Conservation (phyloP, 345 rosid genomes). For the Alliaria petiolata region DNA sequence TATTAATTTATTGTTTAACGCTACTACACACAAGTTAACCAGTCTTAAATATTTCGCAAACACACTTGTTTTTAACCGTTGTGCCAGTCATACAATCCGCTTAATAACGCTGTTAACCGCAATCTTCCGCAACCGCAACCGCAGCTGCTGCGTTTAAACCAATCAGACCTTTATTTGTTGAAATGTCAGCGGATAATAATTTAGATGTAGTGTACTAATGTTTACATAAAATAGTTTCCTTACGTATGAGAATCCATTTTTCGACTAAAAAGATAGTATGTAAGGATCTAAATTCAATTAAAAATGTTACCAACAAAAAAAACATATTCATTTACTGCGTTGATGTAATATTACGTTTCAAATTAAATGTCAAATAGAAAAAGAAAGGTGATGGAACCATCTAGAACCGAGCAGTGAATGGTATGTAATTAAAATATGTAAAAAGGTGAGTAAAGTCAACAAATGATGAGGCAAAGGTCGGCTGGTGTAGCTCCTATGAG, state of each 20-base stretch:
- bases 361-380: too few relatives aligned
- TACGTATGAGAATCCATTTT: background rate
- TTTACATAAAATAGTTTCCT: background rate
- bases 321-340: background rate
- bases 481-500: conserved; percentile 24
- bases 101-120: too few relatives aligned
- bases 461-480: conserved; percentile 31
- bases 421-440: background rate
- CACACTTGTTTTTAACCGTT: too few relatives aligned
- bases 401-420: conserved; percentile 13
- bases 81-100: too few relatives aligned
- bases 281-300: background rate
- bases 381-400: conserved; percentile 13
- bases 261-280: too few relatives aligned
- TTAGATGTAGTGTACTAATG: background rate
- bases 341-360: background rate
- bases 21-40: too few relatives aligned
- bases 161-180: too few relatives aligned
- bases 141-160: too few relatives aligned
- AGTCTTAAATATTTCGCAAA: too few relatives aligned
- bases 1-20: too few relatives aligned
- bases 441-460: conserved; percentile 18
- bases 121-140: too few relatives aligned
- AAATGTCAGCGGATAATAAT: background rate
- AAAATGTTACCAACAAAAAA: background rate